Conservation (phyloP, 306 rosid genomes). For the Erythrophleum fordii region DNA sequence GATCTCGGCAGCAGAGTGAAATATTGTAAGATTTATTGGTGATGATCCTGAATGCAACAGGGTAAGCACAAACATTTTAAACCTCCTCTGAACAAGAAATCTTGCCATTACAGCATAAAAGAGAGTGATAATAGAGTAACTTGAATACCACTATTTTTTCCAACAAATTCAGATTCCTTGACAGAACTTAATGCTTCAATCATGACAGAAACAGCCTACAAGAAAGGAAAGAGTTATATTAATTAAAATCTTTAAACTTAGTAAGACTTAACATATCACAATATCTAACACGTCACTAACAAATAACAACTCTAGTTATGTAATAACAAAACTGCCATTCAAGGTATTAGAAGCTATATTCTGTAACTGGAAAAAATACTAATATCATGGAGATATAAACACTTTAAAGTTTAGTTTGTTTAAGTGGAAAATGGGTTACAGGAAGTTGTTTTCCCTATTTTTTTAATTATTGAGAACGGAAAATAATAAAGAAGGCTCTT, state of each 20-base stretch:
- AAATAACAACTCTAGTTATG: slow-evolving; percentile 15
- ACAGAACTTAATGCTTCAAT: slow-evolving; percentile 80
- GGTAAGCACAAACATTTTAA: slow-evolving; percentile 40
- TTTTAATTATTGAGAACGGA: not conserved
- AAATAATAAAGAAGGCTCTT: not conserved
- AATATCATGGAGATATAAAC: slow-evolving; percentile 29
- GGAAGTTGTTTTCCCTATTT: not conserved
- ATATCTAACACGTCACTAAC: slow-evolving; percentile 22
- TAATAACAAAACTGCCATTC: slow-evolving; percentile 1
- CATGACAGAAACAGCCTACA: slow-evolving; percentile 77
- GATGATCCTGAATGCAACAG: slow-evolving; percentile 71
- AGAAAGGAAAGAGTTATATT: slow-evolving; percentile 21
- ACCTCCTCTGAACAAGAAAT: slow-evolving; percentile 25
- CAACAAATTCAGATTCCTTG: slow-evolving; percentile 79
- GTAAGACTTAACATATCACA: slow-evolving; percentile 31
- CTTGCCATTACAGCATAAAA: not conserved
- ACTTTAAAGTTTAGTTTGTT: not conserved
- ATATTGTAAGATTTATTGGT: slow-evolving; percentile 82
- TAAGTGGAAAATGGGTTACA: not conserved
- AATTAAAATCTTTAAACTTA: slow-evolving; percentile 29
- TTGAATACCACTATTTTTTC: slow-evolving; percentile 66
- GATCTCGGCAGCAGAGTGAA: slow-evolving; percentile 96
- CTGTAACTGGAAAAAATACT: slow-evolving; percentile 5
- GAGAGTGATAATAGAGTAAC: slow-evolving; percentile 28
- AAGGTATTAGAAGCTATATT: not conserved